phyloP scores from a whole-genome alignment of 139 green algal species.

The Asterochloris sp. region DNA sequence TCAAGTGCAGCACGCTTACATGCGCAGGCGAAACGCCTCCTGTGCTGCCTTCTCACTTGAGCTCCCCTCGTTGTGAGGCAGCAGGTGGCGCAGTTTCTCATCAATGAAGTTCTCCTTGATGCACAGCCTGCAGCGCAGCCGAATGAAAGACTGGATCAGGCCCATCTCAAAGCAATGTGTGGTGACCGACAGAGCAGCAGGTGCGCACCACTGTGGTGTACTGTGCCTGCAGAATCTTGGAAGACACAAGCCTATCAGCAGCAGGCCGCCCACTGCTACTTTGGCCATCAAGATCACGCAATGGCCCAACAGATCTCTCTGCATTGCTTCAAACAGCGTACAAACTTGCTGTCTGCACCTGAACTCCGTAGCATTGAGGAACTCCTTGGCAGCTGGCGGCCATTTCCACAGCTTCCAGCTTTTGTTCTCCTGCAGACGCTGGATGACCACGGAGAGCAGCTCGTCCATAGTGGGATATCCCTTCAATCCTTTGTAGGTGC shows the following conservation, averaged over 20 bases:
- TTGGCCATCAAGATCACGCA: too few species aligned
- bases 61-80: slow-evolving; percentile 65
- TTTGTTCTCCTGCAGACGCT: slow-evolving; percentile 36
- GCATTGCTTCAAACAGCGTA: too few species aligned
- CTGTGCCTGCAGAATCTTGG: too few species aligned
- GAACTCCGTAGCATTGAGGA: slow-evolving; percentile 65
- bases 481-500: background rate
- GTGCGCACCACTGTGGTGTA: too few species aligned
- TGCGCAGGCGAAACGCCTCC: slow-evolving; percentile 64
- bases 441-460: slow-evolving; percentile 62
- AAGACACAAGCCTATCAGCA: too few species aligned
- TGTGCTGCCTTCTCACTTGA: slow-evolving; percentile 68
- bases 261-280: too few species aligned
- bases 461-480: slow-evolving; percentile 50
- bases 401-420: slow-evolving; percentile 67
- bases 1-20: slow-evolving; percentile 37
- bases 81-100: slow-evolving; percentile 54
- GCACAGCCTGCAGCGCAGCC: slow-evolving; percentile 4
- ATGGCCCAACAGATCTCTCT: too few species aligned
- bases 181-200: too few species aligned
- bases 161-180: too few species aligned
- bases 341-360: slow-evolving; percentile 22
- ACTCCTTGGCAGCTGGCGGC: slow-evolving; percentile 37
- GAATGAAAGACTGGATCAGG: background rate
- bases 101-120: slow-evolving; percentile 53